Base-by-base conservation (phyloP, 352 stramenopile genomes). In the Peronospora tabacina region DNA sequence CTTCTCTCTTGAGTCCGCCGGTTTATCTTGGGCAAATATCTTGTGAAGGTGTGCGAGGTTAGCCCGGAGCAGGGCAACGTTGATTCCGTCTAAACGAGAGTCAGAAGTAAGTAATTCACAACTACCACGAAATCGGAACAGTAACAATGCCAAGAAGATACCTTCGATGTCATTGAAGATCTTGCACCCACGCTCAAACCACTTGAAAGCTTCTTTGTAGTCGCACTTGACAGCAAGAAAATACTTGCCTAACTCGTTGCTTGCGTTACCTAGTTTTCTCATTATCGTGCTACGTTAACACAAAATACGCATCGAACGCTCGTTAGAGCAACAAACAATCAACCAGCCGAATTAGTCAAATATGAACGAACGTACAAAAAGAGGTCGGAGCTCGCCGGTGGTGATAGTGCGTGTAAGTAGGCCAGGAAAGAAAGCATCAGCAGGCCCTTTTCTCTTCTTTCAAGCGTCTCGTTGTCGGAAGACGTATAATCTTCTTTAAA, bases 221-320 rank as follows among this genome's bases (percentile, higher is more conserved):
- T 84, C 44, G 13, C 47, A 66, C 0, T 71, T 72, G 0, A 19
- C 32, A 1, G 58, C 68, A 8, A 89, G 52, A 17, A 68, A 88
- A 50, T 80, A 79, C 40, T 93, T 93, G 15, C 79, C 82, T 1
- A 87, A 52, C 50, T 93, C 82, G 47, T 93, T 93, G 32, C 77
- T 87, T 1, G 79, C 71, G 26, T 93, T 93, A n/a, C 82, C 82
- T 0, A 93, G 58, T 38, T 93, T 93, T 52, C 90, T 93, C 77
- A 93, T 88, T 44, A 93, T 48, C 32, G 82, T 49, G 24, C 81
- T 91, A 65, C 28, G 51, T 42, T 52, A 33, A 60, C 8, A 50
- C 37, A 60, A 47, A 7, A 32, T 49, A 11, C 37, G 28, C 38
- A 37, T 32, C 17, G 52, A 37, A 7, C 12, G 26, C 22, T 15